Base-by-base conservation (phyloP, 1,284 basidiomycete genomes). In the Ceratobasidium sp. region DNA sequence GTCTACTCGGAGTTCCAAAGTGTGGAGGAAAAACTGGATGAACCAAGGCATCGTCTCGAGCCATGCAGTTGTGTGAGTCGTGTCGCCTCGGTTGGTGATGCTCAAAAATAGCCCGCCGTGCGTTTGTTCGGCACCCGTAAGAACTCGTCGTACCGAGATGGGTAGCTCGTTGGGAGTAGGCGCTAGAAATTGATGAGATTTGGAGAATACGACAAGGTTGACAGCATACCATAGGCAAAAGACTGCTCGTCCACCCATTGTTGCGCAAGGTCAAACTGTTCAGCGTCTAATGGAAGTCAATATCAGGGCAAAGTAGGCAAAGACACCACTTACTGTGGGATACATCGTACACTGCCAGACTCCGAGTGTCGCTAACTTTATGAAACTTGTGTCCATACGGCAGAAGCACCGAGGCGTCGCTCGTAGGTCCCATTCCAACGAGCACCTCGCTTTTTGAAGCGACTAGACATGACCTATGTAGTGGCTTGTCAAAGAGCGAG, bases 41-140 rank as follows among this genome's bases (percentile, higher is more conserved):
- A 96, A 93, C 92, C 96, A 98, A 2, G 97, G 97, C 88, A 98
- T 92, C 1, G 94, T 93, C 84, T 99, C 98, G 71, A 96, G 89
- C 85, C 97, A 98, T 8, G 93, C 85, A 0, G 92, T 88, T 41
- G 88, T 85, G 44, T 92, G 84, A 1, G 88, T 83, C 0, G 83
- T 80, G 6, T 88, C 82, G 23, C 87, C 86, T 71, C 90, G 88
- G 83, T 98, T 98, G 18, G 84, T 87, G 67, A 99, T 85, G 30
- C 88, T 87, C 7, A 97, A 85, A 46, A 89, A 88, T 20, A 99
- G 89, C 35, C 88, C 87, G 1, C 95, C 95, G 78, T 86, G 90
- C 33, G 90, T 93, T 83, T 97, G 97, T 69, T 91, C 92, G 10
- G 91, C 88, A 4, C 96, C 94, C 52, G 90, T 89, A 16, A 96